phyloP scores from a whole-genome alignment of 2,329 filamentous ascomycete species.

The Pseudogymnoascus sp. region DNA sequence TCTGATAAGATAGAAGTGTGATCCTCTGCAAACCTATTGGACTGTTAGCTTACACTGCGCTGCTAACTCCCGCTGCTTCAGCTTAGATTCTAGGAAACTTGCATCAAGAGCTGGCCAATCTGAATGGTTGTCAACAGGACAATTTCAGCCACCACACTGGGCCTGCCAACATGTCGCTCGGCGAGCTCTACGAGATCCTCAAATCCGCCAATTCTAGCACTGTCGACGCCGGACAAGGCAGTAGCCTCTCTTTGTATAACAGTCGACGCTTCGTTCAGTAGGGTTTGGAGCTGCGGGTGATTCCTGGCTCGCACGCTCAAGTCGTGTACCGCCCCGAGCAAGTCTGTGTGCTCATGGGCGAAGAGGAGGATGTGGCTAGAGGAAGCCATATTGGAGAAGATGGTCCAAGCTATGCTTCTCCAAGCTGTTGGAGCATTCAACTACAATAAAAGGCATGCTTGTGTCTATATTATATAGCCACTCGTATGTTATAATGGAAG shows the following conservation, averaged over 20 bases:
- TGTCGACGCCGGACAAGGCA: background rate
- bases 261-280: background rate
- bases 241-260: background rate
- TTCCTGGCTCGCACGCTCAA: background rate
- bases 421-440: background rate
- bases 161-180: background rate
- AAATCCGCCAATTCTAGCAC: background rate
- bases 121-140: background rate
- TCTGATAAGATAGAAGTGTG: background rate
- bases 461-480: background rate
- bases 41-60: background rate
- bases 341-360: background rate
- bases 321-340: background rate
- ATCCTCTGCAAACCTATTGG: background rate
- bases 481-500: background rate
- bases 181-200: background rate
- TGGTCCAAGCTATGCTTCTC: background rate
- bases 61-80: background rate
- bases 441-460: conserved; percentile 1
- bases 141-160: background rate
- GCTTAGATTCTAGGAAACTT: background rate
- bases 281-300: background rate
- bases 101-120: background rate
- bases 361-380: background rate
- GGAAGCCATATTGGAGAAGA: background rate